These are phyloP conservation scores for Pseudevernia furfuracea DNA, from an alignment of 495 filamentous ascomycete species.

Conservation along the genomic window DNA sequence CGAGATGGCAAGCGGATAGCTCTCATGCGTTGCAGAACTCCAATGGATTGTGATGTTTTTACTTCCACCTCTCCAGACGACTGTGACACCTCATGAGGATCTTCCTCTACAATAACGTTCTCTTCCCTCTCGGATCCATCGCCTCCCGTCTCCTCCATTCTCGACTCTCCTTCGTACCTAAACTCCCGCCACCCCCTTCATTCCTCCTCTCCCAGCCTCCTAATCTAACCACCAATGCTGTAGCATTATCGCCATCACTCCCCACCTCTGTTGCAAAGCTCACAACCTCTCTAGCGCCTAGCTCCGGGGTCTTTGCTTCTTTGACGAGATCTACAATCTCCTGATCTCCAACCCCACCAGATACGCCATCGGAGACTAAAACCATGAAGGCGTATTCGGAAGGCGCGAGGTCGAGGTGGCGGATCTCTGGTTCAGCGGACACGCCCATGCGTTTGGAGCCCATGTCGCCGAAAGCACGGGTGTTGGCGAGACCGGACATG, in stretches of 20 bases:
- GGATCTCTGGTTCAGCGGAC: constrained; percentile 83
- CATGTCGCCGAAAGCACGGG: constrained; percentile 87
- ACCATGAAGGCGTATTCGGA: constrained; percentile 85
- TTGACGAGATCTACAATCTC: constrained; percentile 95
- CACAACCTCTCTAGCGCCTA: constrained; percentile 71
- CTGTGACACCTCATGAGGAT: background rate
- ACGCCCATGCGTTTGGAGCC: constrained; percentile 86
- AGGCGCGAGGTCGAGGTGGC: constrained; percentile 61
- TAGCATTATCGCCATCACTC: constrained; percentile 71
- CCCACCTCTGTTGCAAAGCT: constrained; percentile 80
- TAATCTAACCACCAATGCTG: constrained; percentile 82
- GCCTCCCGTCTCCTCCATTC: constrained; percentile 82
- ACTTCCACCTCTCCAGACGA: background rate
- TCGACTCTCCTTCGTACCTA: constrained; percentile 84
- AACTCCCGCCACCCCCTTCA: constrained; percentile 78
- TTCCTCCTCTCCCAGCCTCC: constrained; percentile 91
- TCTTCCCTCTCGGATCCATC: constrained; percentile 68
- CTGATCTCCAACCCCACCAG: constrained; percentile 73
- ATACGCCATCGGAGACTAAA: constrained; percentile 80
- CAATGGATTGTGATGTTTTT: background rate
- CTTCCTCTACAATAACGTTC: constrained; percentile 30
- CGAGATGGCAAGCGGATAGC: background rate
- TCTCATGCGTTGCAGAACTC: background rate
- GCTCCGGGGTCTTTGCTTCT: constrained; percentile 81
- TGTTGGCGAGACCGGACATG: constrained; percentile 88